phyloP scores from a whole-genome alignment of 2,329 filamentous ascomycete species.

The Apiospora sp. region DNA sequence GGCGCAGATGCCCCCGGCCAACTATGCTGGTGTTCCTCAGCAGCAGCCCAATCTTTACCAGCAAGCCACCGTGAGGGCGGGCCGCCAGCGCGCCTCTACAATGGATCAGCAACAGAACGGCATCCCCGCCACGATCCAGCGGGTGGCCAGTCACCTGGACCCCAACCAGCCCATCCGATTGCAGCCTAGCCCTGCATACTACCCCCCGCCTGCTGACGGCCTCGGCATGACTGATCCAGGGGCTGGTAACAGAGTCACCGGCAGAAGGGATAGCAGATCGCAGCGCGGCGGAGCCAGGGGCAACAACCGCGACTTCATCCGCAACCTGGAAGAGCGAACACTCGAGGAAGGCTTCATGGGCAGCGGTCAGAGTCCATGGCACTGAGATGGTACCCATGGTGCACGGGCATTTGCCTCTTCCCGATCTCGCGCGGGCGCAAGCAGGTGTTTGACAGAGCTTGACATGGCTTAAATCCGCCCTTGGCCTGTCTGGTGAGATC shows the following conservation, averaged over 20 bases:
- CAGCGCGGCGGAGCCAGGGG: conserved; percentile 63
- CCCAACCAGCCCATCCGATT: conserved; percentile 92
- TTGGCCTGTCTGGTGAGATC: neutral
- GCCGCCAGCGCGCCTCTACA: conserved; percentile 89
- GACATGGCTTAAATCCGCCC: neutral
- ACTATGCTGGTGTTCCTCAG: conserved; percentile 63
- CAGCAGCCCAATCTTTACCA: conserved; percentile 68
- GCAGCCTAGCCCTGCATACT: conserved; percentile 96
- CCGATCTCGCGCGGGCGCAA: neutral
- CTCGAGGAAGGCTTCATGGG: conserved; percentile 91
- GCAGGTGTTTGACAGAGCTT: neutral
- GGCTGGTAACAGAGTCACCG: conserved; percentile 58
- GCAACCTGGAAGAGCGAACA: conserved; percentile 92
- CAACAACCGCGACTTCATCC: conserved; percentile 86
- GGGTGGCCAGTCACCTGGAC: conserved; percentile 94
- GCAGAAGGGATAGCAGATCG: conserved; percentile 78
- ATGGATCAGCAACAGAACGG: conserved; percentile 96
- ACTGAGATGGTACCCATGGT: conserved; percentile 57
- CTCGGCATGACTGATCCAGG: conserved; percentile 71
- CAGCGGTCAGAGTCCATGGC: conserved; percentile 68
- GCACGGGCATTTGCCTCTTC: neutral
- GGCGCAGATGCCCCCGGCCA: conserved; percentile 70
- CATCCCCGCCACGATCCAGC: conserved; percentile 90
- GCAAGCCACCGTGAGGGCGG: conserved; percentile 78
- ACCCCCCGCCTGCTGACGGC: conserved; percentile 88